Base-by-base conservation (phyloP, 2,329 filamentous ascomycete genomes). In the Cladosporium velox region DNA sequence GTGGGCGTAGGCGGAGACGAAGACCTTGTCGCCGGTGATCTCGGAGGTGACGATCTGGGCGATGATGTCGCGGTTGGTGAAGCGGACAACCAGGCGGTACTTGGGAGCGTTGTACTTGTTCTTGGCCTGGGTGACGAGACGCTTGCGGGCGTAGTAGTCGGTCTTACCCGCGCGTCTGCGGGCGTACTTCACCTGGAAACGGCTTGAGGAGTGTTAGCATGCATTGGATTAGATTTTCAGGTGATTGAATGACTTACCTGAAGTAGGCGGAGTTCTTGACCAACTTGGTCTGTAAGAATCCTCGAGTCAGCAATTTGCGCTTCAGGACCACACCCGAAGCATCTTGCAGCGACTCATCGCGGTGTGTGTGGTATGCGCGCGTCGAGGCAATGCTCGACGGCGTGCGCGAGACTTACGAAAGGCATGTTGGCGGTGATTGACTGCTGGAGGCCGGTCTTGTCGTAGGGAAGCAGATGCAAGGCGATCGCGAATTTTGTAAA, bases 21-120 rank as follows among this genome's bases (percentile, higher is more conserved):
- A 92, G 83, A 99, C 90, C 89, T 98, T 98, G 90, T 99, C 95
- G 79, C 95, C 95, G 74, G 87, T 89, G 85, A 99, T 91, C 88
- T 99, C 95, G 69, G 95, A 96, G 80, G 88, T 91, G 82, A 99
- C 89, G 82, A 99, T 95, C 87, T 99, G 95, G 85, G 89, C 90
- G 86, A 98, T 91, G 87, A 98, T 96, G 88, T 99, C 94, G 84
- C 93, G 92, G 91, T 98, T 78, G 74, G 77, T 79, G 77, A 79
- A 79, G 72, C 95, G 95, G 81, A 99, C 92, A 75, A 99, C 95
- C 80, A 99, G 91, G 80, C 95, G 92, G 91, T 99, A 98, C 90
- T 99, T 99, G 85, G 95, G 95, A 72, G 95, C 91, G 86, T 96
- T 96, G 91, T 98, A 99, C 91, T 99, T 99, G 92, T 99, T 99